phyloP scores from a whole-genome alignment of 2,329 filamentous ascomycete species.

The Cephalotrichum gorgonifer region DNA sequence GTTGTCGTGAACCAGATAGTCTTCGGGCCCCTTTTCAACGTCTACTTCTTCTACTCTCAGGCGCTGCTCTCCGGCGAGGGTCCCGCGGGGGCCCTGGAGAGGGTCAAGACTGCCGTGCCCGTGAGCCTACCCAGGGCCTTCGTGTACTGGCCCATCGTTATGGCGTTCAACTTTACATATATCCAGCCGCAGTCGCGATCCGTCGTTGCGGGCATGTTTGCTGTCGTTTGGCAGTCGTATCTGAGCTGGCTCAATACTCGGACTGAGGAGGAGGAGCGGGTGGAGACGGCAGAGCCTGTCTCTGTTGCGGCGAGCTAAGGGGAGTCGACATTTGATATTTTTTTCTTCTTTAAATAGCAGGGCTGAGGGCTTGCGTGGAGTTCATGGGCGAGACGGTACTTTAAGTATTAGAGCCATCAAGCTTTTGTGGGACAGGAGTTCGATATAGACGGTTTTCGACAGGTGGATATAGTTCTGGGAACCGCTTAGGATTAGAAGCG shows the following conservation, averaged over 20 bases:
- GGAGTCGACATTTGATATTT: too few relatives aligned
- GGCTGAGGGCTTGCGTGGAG: too few relatives aligned
- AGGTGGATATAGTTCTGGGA: too few relatives aligned
- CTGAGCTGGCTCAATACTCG: conserved; percentile 67
- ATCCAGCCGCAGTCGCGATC: conserved; percentile 69
- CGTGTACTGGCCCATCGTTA: conserved; percentile 84
- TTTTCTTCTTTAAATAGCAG: too few relatives aligned
- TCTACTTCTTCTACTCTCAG: conserved; percentile 75
- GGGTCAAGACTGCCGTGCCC: conserved; percentile 67
- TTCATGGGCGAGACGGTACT: too few relatives aligned
- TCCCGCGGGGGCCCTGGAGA: conserved; percentile 52
- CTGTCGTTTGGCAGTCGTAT: conserved; percentile 90
- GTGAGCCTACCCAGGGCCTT: conserved; percentile 66
- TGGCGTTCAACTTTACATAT: conserved; percentile 79
- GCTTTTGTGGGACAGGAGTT: too few relatives aligned
- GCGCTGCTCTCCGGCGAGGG: conserved; percentile 62
- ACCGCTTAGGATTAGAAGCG: too few relatives aligned
- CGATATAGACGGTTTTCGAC: too few relatives aligned
- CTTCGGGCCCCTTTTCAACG: conserved; percentile 77
- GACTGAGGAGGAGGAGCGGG: conserved; percentile 41
- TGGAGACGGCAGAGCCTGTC: neutral
- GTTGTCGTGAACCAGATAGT: conserved; percentile 68
- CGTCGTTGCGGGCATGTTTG: conserved; percentile 68
- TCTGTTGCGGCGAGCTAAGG: neutral
- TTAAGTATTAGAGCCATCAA: too few relatives aligned